phyloP scores from a whole-genome alignment of 306 rosid genomes.

The Acacia acuminata region DNA sequence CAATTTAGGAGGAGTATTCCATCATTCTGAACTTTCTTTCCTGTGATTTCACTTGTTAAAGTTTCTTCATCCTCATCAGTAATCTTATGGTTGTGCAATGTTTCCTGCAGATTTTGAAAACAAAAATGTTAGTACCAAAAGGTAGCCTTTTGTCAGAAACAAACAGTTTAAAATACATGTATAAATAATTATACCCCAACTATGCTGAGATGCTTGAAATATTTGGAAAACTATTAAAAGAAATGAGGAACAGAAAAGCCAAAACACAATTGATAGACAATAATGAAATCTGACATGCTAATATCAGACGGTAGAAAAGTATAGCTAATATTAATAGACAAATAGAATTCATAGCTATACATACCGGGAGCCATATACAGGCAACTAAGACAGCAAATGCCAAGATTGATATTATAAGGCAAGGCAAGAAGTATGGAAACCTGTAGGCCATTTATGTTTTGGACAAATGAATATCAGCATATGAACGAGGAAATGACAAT shows the following conservation, averaged over 20 bases:
- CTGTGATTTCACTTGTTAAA: slow-evolving; percentile 48
- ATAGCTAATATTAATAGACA: background rate
- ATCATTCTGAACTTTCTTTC: slow-evolving; percentile 24
- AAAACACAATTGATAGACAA: background rate
- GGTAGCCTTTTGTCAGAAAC: background rate
- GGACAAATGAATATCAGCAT: slow-evolving; percentile 9
- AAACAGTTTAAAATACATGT: background rate
- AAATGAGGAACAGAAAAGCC: too few relatives aligned
- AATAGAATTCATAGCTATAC: background rate
- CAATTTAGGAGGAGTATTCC: slow-evolving; percentile 69
- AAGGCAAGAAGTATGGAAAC: slow-evolving; percentile 53
- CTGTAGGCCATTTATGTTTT: slow-evolving; percentile 31
- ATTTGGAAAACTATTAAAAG: too few relatives aligned
- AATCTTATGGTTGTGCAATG: slow-evolving; percentile 61
- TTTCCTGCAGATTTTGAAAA: slow-evolving; percentile 58
- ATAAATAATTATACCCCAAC: background rate
- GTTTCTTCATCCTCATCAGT: slow-evolving; percentile 37
- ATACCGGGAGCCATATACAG: slow-evolving; percentile 54
- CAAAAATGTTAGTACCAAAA: background rate
- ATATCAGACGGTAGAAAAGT: too few relatives aligned
- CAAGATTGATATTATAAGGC: slow-evolving; percentile 38
- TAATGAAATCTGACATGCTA: too few relatives aligned
- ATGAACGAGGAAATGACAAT: background rate
- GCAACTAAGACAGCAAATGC: slow-evolving; percentile 28
- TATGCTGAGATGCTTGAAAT: background rate